A percentile compares a stretch with the other conserved stretches of the same genome.
Evolutionary conservation across 306 rosid species (phyloP).

Genomic region (Benincasa hispida): DNA sequence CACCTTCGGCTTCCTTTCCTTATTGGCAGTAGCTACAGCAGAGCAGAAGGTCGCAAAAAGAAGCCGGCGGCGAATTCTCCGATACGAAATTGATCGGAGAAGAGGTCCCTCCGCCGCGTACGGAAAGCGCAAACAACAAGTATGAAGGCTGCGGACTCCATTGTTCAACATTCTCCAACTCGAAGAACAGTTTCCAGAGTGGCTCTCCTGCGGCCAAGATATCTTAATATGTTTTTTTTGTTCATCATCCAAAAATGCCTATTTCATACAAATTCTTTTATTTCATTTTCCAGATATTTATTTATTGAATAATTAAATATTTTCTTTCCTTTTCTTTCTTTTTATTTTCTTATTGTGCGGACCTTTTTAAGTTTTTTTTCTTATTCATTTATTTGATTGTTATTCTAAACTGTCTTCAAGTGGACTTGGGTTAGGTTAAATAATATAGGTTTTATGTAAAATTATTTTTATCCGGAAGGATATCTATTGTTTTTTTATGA

Average conservation of each 20-base stretch:
- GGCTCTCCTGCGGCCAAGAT: not conserved
- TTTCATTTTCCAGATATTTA: not conserved
- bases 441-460: too few relatives aligned
- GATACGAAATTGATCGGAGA: conserved; percentile 10
- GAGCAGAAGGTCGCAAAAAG: conserved; percentile 20
- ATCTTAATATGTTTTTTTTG: not conserved
- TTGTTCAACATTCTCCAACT: conserved; percentile 19
- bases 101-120: conserved; percentile 17
- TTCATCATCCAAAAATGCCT: not conserved
- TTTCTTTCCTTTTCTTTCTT: not conserved
- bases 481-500: too few relatives aligned
- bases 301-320: not conserved
- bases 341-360: too few relatives aligned
- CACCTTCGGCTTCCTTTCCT: conserved; percentile 44
- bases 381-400: too few relatives aligned
- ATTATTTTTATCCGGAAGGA: too few relatives aligned
- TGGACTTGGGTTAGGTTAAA: too few relatives aligned
- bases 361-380: too few relatives aligned
- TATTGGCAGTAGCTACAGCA: conserved; percentile 22
- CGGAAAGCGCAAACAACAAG: conserved; percentile 26
- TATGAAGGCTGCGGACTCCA: conserved; percentile 33
- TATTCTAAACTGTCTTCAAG: too few relatives aligned
- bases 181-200: not conserved
- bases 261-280: not conserved
- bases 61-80: conserved; percentile 24